Conservation (phyloP, 78 protist species). For the Dictyostelium capitatum region DNA sequence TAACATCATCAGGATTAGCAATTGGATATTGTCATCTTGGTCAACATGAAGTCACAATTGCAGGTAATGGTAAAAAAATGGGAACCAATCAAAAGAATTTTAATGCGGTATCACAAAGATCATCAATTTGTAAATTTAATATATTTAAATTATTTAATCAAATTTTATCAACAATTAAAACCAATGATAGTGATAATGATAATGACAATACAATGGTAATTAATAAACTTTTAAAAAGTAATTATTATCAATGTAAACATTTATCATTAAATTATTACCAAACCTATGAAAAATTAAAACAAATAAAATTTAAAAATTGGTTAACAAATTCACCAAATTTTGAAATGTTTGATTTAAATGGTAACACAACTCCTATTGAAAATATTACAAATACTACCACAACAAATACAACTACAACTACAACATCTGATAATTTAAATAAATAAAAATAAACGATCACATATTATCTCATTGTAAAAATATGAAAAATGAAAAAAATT, state of each 20-base stretch:
- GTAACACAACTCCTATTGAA: not conserved
- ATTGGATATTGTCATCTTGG: conserved; percentile 40
- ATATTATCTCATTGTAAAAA: too few relatives aligned
- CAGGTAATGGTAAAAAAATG: conserved; percentile 63
- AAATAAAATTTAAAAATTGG: conserved; percentile 55
- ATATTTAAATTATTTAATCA: conserved; percentile 51
- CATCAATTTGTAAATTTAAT: conserved; percentile 43
- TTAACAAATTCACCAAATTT: conserved; percentile 19
- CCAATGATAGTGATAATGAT: not conserved
- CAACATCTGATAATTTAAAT: too few relatives aligned
- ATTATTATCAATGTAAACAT: conserved; percentile 43
- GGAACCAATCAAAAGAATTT: conserved; percentile 58
- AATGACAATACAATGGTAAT: not conserved
- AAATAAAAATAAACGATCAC: not conserved
- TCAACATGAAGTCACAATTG: conserved; percentile 37
- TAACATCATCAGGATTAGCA: conserved; percentile 53
- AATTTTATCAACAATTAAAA: not conserved
- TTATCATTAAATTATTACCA: not conserved
- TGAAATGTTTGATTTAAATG: not conserved
- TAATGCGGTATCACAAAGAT: conserved; percentile 59
- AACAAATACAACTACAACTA: not conserved
- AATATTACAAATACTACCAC: not conserved
- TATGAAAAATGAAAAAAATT: not conserved
- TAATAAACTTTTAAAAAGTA: not conserved
- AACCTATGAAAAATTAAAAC: conserved; percentile 17